A percentile compares a stretch with the other conserved stretches of the same genome.
Evolutionary conservation across 805 yeast species (phyloP).

Genomic region (Pichia paraexigua): DNA sequence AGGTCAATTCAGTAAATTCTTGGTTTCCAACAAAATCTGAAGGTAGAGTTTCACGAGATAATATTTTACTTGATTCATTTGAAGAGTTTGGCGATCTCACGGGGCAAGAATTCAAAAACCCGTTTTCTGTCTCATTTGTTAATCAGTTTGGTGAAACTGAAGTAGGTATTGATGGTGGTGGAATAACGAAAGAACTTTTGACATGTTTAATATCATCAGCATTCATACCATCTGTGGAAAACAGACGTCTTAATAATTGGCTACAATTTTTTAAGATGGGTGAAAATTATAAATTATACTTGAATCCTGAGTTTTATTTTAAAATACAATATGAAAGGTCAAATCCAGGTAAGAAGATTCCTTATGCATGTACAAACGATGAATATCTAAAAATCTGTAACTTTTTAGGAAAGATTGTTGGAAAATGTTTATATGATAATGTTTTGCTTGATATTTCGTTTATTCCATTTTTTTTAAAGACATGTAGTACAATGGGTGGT

Average conservation of each 20-base stretch:
- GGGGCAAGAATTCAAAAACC: conserved; percentile 51
- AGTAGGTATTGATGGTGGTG: conserved; percentile 96
- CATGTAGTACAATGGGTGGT: conserved; percentile 36
- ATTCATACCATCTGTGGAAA: conserved; percentile 36
- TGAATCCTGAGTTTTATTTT: conserved; percentile 45
- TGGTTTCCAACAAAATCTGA: conserved; percentile 21
- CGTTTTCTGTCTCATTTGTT: conserved; percentile 55
- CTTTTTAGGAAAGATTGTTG: conserved; percentile 77
- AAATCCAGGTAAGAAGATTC: conserved; percentile 22
- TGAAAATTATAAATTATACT: conserved; percentile 57
- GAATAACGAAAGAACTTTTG: conserved; percentile 83
- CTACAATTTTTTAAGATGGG: conserved; percentile 35
- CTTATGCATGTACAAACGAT: conserved; percentile 17
- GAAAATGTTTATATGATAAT: conserved; percentile 81
- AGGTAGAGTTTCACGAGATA: conserved; percentile 61
- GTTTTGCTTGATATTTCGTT: conserved; percentile 75
- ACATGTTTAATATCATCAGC: conserved; percentile 66
- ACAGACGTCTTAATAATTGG: conserved; percentile 18
- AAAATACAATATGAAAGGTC: conserved; percentile 21
- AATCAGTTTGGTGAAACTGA: conserved; percentile 67
- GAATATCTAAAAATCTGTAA: conserved; percentile 30
- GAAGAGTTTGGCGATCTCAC: conserved; percentile 40
- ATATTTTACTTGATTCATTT: conserved; percentile 69
- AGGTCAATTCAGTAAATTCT: conserved; percentile 16
- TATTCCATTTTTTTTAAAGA: conserved; percentile 76